Conservation (phyloP, 352 stramenopile species). For the Globisporangium paddicum region DNA sequence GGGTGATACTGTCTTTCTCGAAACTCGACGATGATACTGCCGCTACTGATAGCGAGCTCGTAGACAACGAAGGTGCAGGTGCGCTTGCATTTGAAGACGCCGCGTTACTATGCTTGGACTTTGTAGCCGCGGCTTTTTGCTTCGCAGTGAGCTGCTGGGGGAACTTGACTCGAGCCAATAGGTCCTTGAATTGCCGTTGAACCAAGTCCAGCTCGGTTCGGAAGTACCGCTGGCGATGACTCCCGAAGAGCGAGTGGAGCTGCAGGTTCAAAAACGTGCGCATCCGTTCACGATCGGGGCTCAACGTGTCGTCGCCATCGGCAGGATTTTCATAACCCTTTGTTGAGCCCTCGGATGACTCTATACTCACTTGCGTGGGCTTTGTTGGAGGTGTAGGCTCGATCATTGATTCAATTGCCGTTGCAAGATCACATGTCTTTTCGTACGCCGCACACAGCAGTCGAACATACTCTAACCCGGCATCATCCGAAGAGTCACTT, state of each 20-base stretch:
- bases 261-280: slow-evolving; percentile 66
- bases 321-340: neutral
- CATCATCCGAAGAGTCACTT: slow-evolving; percentile 2
- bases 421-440: slow-evolving; percentile 43
- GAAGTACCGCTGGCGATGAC: slow-evolving; percentile 64
- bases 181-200: slow-evolving; percentile 38
- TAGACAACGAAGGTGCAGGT: slow-evolving; percentile 8
- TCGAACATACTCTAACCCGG: slow-evolving; percentile 51
- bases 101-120: slow-evolving; percentile 26
- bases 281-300: slow-evolving; percentile 37
- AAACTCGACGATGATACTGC: slow-evolving; percentile 39
- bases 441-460: slow-evolving; percentile 65
- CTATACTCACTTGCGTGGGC: neutral
- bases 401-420: slow-evolving; percentile 44
- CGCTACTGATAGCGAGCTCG: slow-evolving; percentile 9
- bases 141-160: slow-evolving; percentile 35
- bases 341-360: neutral
- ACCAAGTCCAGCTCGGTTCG: slow-evolving; percentile 61
- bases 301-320: neutral
- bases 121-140: slow-evolving; percentile 30
- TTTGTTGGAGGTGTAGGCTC: neutral
- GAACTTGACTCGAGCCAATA: slow-evolving; percentile 42
- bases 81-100: neutral
- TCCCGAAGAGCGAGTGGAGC: slow-evolving; percentile 76
- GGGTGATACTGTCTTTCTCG: slow-evolving; percentile 29